These are phyloP conservation scores for Houttuynia cordata DNA, from an alignment of 164 flowering plant species.

Conservation along the genomic window DNA sequence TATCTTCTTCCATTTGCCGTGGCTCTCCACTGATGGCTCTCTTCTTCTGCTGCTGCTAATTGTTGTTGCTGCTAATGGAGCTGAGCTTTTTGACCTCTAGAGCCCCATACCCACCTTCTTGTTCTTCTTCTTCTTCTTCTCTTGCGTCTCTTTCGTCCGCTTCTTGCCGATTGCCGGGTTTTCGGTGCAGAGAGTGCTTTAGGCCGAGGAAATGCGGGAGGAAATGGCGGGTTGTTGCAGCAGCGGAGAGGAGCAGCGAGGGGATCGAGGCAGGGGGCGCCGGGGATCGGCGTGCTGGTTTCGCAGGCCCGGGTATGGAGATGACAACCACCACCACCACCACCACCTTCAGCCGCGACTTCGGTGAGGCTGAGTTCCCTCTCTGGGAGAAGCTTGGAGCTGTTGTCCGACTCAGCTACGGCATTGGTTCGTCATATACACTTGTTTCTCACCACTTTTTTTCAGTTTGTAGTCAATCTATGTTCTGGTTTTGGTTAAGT, in stretches of 20 bases:
- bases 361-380: conserved; percentile 54
- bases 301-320: conserved; percentile 21
- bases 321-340: too few relatives aligned
- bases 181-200: conserved; percentile 1
- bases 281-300: conserved; percentile 20
- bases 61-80: conserved; percentile 6
- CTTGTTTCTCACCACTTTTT: not conserved
- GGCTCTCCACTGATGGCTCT: too few relatives aligned
- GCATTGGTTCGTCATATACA: conserved; percentile 69
- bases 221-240: conserved; percentile 15
- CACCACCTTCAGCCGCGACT: conserved; percentile 54
- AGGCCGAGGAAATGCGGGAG: conserved; percentile 5
- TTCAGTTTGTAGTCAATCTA: too few relatives aligned
- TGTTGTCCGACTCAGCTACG: conserved; percentile 82
- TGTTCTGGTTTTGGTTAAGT: not conserved
- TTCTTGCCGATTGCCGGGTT: conserved; percentile 3
- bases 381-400: conserved; percentile 95
- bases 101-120: conserved; percentile 11
- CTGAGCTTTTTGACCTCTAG: conserved; percentile 12
- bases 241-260: conserved; percentile 31
- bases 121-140: conserved; percentile 4
- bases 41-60: too few relatives aligned
- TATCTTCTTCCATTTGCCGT: too few relatives aligned
- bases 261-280: conserved; percentile 16
- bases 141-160: not conserved